Conservation (phyloP, 306 rosid genomes). For the Glycine latifolia region DNA sequence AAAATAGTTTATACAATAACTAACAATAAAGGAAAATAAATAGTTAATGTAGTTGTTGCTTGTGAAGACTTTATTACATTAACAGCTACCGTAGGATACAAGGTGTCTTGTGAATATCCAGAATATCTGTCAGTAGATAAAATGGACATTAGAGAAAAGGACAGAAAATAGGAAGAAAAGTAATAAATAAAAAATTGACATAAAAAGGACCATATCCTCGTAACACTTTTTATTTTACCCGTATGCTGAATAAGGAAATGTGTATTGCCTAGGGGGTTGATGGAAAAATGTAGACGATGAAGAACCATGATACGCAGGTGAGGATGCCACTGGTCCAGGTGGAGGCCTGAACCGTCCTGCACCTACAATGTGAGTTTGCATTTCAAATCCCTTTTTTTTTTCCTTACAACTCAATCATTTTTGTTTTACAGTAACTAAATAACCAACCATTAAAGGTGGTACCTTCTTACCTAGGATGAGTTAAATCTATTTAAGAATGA, state of each 20-base stretch:
- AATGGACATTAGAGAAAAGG: conserved; percentile 14
- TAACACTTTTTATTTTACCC: conserved; percentile 61
- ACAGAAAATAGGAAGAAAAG: not conserved
- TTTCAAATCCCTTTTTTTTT: conserved; percentile 6
- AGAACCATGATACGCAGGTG: conserved; percentile 72
- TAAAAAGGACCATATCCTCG: conserved; percentile 12
- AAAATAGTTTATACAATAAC: not conserved
- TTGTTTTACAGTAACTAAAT: conserved; percentile 35
- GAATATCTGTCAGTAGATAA: conserved; percentile 60
- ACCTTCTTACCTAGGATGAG: conserved; percentile 18
- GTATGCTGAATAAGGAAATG: conserved; percentile 83
- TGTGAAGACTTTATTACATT: not conserved
- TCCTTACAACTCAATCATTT: conserved; percentile 7
- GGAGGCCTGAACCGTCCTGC: conserved; percentile 73
- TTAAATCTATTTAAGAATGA: not conserved
- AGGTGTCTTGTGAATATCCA: conserved; percentile 82
- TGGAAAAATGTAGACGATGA: conserved; percentile 65
- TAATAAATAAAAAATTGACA: not conserved
- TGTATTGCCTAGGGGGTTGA: conserved; percentile 76
- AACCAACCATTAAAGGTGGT: conserved; percentile 33
- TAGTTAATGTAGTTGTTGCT: not conserved
- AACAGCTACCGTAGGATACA: conserved; percentile 71
- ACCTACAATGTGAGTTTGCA: conserved; percentile 46
- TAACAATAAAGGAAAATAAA: conserved; percentile 31
- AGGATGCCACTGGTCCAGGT: conserved; percentile 67